phyloP scores from a whole-genome alignment of 2,329 filamentous ascomycete species.

The Scedosporium minutisporum region DNA sequence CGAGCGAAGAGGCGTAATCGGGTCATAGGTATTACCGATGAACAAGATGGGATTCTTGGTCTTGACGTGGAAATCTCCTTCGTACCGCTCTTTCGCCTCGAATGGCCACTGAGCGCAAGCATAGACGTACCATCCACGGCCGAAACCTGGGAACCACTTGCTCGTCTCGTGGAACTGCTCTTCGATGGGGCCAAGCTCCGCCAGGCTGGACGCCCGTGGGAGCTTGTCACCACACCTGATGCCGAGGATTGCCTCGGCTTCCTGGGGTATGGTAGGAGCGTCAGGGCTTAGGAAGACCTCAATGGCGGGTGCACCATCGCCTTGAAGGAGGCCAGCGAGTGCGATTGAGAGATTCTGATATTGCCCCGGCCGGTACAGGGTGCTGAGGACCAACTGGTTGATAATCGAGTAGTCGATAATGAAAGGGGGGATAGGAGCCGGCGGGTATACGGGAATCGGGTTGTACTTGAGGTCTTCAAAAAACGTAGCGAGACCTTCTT shows the following conservation, averaged over 20 bases:
- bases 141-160: constrained; percentile 16
- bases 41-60: constrained; percentile 36
- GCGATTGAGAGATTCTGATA: constrained; percentile 33
- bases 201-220: constrained; percentile 12
- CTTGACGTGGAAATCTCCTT: constrained; percentile 19
- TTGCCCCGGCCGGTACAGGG: constrained; percentile 34
- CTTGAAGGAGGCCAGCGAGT: constrained; percentile 31
- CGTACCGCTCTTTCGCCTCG: constrained; percentile 16
- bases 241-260: constrained; percentile 31
- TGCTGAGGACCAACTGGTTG: constrained; percentile 29
- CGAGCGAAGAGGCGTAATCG: constrained; percentile 36
- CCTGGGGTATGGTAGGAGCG: constrained; percentile 14
- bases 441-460: constrained; percentile 32
- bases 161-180: constrained; percentile 13
- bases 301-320: constrained; percentile 35
- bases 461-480: constrained; percentile 28
- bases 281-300: constrained; percentile 16
- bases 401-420: constrained; percentile 41
- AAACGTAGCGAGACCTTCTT: constrained; percentile 27
- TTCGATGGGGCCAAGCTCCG: not conserved
- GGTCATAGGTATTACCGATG: constrained; percentile 34
- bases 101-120: constrained; percentile 28
- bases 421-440: constrained; percentile 31
- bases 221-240: constrained; percentile 28
- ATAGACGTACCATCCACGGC: constrained; percentile 9